Base-by-base conservation (phyloP, 2,329 filamentous ascomycete species). In the Chrysoporthe puriensis region DNA sequence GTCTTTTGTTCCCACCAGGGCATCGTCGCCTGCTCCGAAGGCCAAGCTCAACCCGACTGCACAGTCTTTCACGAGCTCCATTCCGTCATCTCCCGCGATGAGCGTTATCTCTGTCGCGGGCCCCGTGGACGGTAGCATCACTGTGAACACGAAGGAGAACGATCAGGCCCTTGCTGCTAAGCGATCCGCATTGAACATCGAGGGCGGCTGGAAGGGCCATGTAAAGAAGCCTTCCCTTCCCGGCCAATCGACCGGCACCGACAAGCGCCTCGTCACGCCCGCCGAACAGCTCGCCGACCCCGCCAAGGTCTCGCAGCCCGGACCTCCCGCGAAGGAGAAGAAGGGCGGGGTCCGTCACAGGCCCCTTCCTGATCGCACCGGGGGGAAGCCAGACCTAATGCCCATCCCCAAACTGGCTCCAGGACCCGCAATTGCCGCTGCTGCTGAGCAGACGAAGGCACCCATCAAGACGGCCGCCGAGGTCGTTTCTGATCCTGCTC, bases 1-100 rank as follows among this genome's bases (percentile, higher is more conserved):
- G 58, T 59, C 70, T 44, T 74, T 73, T 21, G 48, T 66, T 2
- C 70, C 71, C 9, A 50, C 64, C 7, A 62, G 57, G 32, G 11
- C 44, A 7, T 43, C 21, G 21, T 40, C 57, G 8, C 14, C n/a
- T 32, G n/a, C 13, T 13, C 16, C 42, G 42, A 65, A 50, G 9
- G n/a, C 40, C 3, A 56, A 56, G 40, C 50, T 63, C 40, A 56
- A 63, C 62, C 62, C 62, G 2, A 26, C 13, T 4, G 62, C 62
- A 14, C 34, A 40, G 18, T 16, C 48, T 40, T 63, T 63, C 36
- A 44, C n/a, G 16, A 34, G 14, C 16, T 56, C 64, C 16, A n/a
- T 48, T 2, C 48, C 62, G 11, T 42, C 64, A 1, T 67, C 67
- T n/a, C 57, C 64, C 2, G 14, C 62, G 6, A 14, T 7, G 36